A percentile compares a stretch with the other conserved stretches of the same genome.
Evolutionary conservation across 495 filamentous ascomycete genomes (phyloP).

Genomic region (Penicillium lagena): DNA sequence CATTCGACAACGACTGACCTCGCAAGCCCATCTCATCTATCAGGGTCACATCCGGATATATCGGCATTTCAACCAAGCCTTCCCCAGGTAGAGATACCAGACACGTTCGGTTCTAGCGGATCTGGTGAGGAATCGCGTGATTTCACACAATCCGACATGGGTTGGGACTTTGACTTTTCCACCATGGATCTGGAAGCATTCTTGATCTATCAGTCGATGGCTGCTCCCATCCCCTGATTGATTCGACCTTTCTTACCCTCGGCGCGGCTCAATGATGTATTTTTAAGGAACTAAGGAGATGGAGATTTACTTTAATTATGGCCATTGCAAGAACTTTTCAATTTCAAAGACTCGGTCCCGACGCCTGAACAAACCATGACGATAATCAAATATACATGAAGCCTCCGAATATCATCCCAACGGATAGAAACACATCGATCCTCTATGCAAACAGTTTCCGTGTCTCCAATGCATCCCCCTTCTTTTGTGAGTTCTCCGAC

Average conservation of each 20-base stretch:
- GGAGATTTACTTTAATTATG: not conserved
- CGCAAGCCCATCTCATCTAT: not conserved
- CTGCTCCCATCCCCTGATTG: conserved; percentile 3
- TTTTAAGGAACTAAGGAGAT: not conserved
- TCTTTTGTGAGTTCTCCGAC: conserved; percentile 53
- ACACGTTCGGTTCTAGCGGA: conserved; percentile 18
- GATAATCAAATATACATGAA: conserved; percentile 38
- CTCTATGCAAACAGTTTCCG: conserved; percentile 70
- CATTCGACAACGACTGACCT: not conserved
- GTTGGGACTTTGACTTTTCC: conserved; percentile 42
- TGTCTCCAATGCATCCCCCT: conserved; percentile 70
- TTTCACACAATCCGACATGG: conserved; percentile 38
- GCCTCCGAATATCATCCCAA: conserved; percentile 17
- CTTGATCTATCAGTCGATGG: conserved; percentile 23
- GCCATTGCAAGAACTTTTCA: conserved; percentile 4
- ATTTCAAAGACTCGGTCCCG: conserved; percentile 17
- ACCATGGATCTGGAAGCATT: conserved; percentile 41
- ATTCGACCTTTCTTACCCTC: no score
- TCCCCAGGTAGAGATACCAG: conserved; percentile 15
- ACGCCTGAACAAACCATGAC: conserved; percentile 36
- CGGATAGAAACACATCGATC: conserved; percentile 16
- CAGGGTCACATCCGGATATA: conserved; percentile 5
- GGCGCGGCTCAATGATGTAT: no score
- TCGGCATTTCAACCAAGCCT: conserved; percentile 18
- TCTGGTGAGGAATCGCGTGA: conserved; percentile 32